phyloP scores from a whole-genome alignment of 768 basidiomycete species.

The Hygrophoropsis aurantiaca region DNA sequence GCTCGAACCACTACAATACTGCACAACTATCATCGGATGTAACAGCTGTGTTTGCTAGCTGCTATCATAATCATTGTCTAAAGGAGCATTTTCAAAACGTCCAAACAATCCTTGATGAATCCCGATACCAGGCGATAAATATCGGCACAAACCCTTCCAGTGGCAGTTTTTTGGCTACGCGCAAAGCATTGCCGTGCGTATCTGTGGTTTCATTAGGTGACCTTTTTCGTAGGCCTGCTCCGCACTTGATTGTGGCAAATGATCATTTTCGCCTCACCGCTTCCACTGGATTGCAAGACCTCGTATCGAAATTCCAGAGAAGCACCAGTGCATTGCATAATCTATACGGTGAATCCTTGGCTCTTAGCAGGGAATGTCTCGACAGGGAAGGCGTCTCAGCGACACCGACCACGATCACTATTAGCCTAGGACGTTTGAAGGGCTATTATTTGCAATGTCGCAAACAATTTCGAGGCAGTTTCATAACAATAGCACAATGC shows the following conservation, averaged over 20 bases:
- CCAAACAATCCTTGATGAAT: constrained; percentile 6
- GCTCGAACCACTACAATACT: constrained; percentile 5
- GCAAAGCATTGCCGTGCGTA: no score
- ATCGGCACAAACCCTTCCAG: no score
- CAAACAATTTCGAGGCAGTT: background rate
- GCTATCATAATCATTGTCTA: constrained; percentile 17
- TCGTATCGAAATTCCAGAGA: constrained; percentile 4
- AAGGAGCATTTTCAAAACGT: constrained; percentile 12
- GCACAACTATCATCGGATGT: background rate
- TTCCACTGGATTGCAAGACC: background rate
- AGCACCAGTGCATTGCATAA: constrained; percentile 9
- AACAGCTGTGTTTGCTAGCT: constrained; percentile 6
- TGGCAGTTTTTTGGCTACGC: no score
- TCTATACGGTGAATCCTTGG: constrained; percentile 12
- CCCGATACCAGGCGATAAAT: background rate
- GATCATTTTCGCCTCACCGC: background rate
- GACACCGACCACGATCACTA: background rate
- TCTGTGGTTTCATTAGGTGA: background rate
- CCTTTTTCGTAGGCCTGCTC: constrained; percentile 8
- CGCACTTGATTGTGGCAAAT: background rate
- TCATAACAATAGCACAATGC: background rate
- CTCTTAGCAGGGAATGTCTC: constrained; percentile 10
- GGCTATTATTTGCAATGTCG: constrained; percentile 10
- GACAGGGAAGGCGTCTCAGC: constrained; percentile 1
- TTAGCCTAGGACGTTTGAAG: constrained; percentile 2